Evolutionary conservation across 169 alveolate species (phyloP).

Genomic region (Eimeria necatrix): DNA sequence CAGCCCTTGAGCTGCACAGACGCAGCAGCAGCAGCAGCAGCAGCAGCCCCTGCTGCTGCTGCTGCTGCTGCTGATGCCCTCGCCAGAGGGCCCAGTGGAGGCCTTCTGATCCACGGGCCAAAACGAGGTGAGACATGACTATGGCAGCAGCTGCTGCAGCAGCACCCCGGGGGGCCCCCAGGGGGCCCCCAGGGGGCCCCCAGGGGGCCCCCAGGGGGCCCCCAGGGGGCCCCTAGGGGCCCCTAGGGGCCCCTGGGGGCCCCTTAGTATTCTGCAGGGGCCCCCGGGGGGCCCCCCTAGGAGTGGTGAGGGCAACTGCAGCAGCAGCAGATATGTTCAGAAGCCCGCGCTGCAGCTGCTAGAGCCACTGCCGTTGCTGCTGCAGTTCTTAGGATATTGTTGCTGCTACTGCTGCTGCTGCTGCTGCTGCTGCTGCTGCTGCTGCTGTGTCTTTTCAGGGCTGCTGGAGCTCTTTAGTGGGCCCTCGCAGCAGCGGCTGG

Average conservation of each 20-base stretch:
- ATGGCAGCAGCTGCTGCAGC: background rate
- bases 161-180: background rate
- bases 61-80: slow-evolving; percentile 3
- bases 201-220: background rate
- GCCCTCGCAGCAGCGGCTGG: slow-evolving; percentile 33
- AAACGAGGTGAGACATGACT: slow-evolving; percentile 7
- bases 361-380: too few relatives aligned
- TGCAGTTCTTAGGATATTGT: too few relatives aligned
- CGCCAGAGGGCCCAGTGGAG: background rate
- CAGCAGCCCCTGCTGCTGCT: too few relatives aligned
- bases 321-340: background rate
- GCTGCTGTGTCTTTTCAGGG: background rate
- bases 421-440: slow-evolving; percentile 14
- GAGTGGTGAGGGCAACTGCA: background rate
- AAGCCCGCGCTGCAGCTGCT: background rate
- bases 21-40: too few relatives aligned
- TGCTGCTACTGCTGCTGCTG: background rate
- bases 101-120: background rate
- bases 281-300: background rate
- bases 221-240: background rate
- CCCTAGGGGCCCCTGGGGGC: too few relatives aligned
- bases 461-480: background rate
- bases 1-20: background rate
- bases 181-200: background rate
- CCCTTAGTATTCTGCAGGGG: background rate